phyloP scores from a whole-genome alignment of 192 early-diverging fungal species.

The Thoreauomyces humboldtii region DNA sequence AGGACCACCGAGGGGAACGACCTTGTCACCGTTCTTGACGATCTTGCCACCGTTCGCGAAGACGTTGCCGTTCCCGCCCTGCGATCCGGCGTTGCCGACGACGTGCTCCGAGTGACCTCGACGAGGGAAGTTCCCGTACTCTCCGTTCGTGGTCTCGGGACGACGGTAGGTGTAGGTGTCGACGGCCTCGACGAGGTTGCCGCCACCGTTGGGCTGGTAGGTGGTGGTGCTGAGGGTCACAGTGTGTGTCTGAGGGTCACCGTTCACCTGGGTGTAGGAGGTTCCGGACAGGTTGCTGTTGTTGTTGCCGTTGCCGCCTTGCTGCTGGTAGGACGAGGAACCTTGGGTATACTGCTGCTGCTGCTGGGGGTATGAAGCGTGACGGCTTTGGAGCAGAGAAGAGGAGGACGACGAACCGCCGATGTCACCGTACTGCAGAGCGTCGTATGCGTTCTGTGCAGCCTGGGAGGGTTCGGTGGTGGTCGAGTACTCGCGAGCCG shows the following conservation, averaged over 20 bases:
- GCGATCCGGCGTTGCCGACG: neutral
- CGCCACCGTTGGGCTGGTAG: conserved; percentile 8
- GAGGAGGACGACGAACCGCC: neutral
- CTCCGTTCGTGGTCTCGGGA: conserved; percentile 31
- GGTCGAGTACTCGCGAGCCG: conserved; percentile 4
- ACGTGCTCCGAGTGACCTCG: conserved; percentile 15
- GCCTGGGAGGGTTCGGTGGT: neutral
- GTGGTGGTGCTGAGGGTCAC: conserved; percentile 23
- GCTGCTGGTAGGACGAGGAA: neutral
- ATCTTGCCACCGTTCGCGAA: conserved; percentile 22
- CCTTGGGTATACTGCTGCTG: neutral
- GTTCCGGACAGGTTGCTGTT: neutral
- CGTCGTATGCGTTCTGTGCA: conserved; percentile 1
- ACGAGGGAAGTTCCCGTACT: conserved; percentile 31
- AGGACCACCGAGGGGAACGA: conserved; percentile 21
- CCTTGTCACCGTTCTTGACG: conserved; percentile 19
- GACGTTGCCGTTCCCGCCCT: neutral
- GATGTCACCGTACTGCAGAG: neutral
- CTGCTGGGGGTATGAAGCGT: neutral
- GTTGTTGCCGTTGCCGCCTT: neutral
- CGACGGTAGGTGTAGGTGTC: conserved; percentile 28
- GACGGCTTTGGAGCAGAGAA: neutral
- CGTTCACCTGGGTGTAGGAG: conserved; percentile 25
- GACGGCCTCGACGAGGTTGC: conserved; percentile 14
- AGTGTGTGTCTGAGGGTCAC: conserved; percentile 26